phyloP scores from a whole-genome alignment of 2,329 filamentous ascomycete genomes.

The Cladosporium sp. region DNA sequence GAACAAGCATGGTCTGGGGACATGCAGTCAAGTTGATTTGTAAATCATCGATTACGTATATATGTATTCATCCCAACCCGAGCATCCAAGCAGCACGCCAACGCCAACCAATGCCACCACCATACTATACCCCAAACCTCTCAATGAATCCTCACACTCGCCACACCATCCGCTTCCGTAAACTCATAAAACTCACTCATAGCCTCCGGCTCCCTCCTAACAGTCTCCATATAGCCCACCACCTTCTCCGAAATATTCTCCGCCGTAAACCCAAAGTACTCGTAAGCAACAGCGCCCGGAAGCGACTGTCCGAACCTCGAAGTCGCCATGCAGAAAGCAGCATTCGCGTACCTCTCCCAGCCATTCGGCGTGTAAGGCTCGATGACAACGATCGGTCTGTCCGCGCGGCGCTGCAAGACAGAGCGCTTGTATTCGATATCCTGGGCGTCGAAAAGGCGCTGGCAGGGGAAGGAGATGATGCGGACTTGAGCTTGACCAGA shows the following conservation, averaged over 20 bases:
- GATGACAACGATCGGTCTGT: conserved; percentile 45
- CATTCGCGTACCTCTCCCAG: conserved; percentile 64
- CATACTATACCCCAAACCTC: not conserved
- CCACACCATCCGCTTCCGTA: conserved; percentile 16
- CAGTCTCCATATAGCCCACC: conserved; percentile 39
- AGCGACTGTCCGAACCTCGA: conserved; percentile 57
- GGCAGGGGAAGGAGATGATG: conserved; percentile 54
- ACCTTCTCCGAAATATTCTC: conserved; percentile 48
- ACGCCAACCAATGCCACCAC: not conserved
- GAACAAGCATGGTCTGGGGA: no score
- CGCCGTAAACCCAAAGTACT: conserved; percentile 58
- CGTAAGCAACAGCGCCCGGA: conserved; percentile 57
- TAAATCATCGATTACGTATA: not conserved
- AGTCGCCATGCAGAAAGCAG: conserved; percentile 54
- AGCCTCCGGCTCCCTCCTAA: conserved; percentile 35
- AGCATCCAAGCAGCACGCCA: not conserved
- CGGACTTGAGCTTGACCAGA: conserved; percentile 45
- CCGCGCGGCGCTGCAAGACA: conserved; percentile 40
- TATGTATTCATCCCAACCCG: not conserved
- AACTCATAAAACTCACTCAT: conserved; percentile 20
- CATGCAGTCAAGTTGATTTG: no score
- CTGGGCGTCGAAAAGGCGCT: conserved; percentile 55
- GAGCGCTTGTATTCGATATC: conserved; percentile 48
- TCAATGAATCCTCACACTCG: conserved; percentile 12
- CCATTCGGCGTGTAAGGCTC: conserved; percentile 62